Evolutionary conservation across 179 eudicot genomes (phyloP).

Genomic region (Spinacia oleracea): DNA sequence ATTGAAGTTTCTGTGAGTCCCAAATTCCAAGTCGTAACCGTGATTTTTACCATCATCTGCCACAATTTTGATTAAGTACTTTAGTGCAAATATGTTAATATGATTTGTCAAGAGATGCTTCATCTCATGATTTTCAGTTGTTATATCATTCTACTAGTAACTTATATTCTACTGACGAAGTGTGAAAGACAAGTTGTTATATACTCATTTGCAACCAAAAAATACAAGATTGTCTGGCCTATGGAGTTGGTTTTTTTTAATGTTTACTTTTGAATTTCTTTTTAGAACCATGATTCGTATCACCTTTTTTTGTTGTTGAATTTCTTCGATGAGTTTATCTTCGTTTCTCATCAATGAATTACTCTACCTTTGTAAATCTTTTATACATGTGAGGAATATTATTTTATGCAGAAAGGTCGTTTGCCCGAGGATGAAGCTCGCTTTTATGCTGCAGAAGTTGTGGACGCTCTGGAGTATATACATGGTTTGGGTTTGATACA

Average conservation of each 20-base stretch:
- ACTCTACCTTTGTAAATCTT: neutral
- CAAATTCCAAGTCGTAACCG: neutral
- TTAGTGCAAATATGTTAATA: neutral
- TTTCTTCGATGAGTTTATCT: neutral
- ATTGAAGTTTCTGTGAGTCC: neutral
- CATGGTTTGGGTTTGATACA: conserved; percentile 92
- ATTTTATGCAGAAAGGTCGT: conserved; percentile 77
- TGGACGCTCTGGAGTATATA: conserved; percentile 90
- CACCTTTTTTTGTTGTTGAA: neutral
- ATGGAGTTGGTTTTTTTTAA: neutral
- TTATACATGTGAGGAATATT: conserved; percentile 18
- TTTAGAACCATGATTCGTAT: neutral
- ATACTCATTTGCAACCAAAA: neutral
- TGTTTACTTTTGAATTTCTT: neutral
- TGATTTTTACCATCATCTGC: neutral
- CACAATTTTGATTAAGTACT: neutral
- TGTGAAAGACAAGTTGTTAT: neutral
- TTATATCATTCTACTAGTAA: neutral
- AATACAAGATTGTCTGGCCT: neutral
- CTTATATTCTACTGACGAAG: neutral
- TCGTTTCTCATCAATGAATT: neutral
- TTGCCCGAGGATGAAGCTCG: conserved; percentile 86
- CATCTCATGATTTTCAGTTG: neutral
- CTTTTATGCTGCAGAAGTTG: conserved; percentile 94
- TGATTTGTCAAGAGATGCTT: neutral